phyloP scores from a whole-genome alignment of 1,284 basidiomycete species.

The Puccinia hordei region DNA sequence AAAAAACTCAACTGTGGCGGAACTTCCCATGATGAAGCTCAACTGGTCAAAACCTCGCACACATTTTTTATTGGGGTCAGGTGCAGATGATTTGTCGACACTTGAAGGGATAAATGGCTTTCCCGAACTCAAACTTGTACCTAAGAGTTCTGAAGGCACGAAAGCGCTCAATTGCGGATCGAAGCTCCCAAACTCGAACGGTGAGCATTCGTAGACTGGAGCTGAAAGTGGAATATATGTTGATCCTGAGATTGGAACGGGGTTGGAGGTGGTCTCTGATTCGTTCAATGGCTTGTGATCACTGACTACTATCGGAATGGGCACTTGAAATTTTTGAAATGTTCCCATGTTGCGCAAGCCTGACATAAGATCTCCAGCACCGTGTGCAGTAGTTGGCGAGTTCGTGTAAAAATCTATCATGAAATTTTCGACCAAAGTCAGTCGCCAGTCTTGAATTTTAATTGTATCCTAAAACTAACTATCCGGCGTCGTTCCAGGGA shows the following conservation, averaged over 20 bases:
- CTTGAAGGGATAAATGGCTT: conserved; percentile 53
- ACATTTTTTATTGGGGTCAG: not conserved
- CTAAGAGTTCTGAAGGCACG: conserved; percentile 59
- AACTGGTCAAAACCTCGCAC: conserved; percentile 37
- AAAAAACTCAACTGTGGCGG: conserved; percentile 26
- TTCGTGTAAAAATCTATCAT: conserved; percentile 18
- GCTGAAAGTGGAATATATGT: conserved; percentile 48
- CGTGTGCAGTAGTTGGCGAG: conserved; percentile 24
- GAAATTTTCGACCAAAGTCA: not conserved
- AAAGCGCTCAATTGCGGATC: conserved; percentile 58
- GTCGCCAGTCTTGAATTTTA: not conserved
- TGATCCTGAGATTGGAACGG: not conserved
- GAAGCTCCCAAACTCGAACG: conserved; percentile 63
- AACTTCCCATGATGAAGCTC: conserved; percentile 40
- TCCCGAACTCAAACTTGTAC: conserved; percentile 58
- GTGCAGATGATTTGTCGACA: not conserved
- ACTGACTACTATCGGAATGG: conserved; percentile 29
- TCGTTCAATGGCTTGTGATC: conserved; percentile 4
- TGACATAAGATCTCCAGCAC: conserved; percentile 20
- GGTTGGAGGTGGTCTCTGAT: not conserved
- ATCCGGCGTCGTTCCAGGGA: conserved; percentile 13
- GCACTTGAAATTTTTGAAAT: conserved; percentile 10
- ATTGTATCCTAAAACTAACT: not conserved
- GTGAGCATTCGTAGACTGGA: conserved; percentile 62
- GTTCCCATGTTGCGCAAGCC: not conserved